Base-by-base conservation (phyloP, 1,284 basidiomycete genomes). In the Melampsora abietis-canadensis region DNA sequence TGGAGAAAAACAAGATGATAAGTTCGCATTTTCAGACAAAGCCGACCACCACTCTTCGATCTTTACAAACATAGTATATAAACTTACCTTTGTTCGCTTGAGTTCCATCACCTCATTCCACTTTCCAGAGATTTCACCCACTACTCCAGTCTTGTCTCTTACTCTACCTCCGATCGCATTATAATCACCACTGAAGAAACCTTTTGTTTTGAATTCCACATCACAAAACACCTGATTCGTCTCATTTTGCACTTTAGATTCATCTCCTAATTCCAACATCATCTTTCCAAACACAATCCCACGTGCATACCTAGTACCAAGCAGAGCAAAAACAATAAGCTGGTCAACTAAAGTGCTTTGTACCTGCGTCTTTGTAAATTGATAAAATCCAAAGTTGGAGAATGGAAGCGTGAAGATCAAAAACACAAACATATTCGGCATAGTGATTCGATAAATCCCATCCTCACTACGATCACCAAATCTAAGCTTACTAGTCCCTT, bases 171-270 rank as follows among this genome's bases (percentile, higher is more conserved):
- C 83, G 76, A 99, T 88, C 30, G 89, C 88, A 81, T 99, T 98
- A 85, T 98, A 98, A 90, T 91, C 19, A 95, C 95, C 0, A 92
- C 94, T 82, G 97, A 97, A 86, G 95, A 98, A 30, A 95, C 95
- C 91, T 40, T 97, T 98, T 30, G 93, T 96, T 85, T 98, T 98
- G 85, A 98, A 99, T 79, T 97, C 94, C 54, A 98, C 84, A 80
- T 97, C 93, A 77, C 90, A 91, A 61, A 82, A 84, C 77, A 93
- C 83, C 37, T 88, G 88, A 65, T 88, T 89, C 78, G 87, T 87
- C 77, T 90, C 89, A 83, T 94, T 94, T 83, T 87, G 87, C 73
- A 94, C 91, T n/a, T 85, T 87, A 80, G 92, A 92, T 37, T 88
- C 87, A 83, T 98, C 95, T 10, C 95, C 95, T 17, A 99, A 86